A percentile compares a stretch with the other conserved stretches of the same genome.
phyloP scores from a whole-genome alignment of 345 rosid species.

The Lepidium sativum region DNA sequence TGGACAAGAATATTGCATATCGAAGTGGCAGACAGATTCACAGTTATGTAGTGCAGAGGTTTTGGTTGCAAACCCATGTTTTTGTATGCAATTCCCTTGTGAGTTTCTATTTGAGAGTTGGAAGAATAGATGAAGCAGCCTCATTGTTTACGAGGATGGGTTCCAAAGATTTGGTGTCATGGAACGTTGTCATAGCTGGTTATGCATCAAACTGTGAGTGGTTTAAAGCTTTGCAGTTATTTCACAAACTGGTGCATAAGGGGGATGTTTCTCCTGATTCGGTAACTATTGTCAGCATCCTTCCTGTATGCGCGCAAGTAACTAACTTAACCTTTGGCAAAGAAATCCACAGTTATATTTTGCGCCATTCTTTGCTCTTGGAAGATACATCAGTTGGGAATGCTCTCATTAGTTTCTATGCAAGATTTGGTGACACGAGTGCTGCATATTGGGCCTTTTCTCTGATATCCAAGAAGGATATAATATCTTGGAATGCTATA shows the following conservation, averaged over 20 bases:
- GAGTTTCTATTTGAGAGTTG: slow-evolving; percentile 63
- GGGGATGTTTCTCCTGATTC: slow-evolving; percentile 45
- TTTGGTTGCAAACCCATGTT: slow-evolving; percentile 39
- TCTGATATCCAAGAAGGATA: slow-evolving; percentile 21
- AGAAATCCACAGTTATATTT: slow-evolving; percentile 24
- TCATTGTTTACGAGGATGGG: slow-evolving; percentile 49
- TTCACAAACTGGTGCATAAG: slow-evolving; percentile 35
- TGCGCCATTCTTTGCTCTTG: slow-evolving; percentile 21
- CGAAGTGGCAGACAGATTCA: slow-evolving; percentile 57
- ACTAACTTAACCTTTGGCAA: slow-evolving; percentile 39
- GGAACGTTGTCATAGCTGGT: slow-evolving; percentile 80
- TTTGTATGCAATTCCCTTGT: slow-evolving; percentile 64
- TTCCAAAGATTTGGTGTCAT: slow-evolving; percentile 68
- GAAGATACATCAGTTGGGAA: slow-evolving; percentile 31
- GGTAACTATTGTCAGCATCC: slow-evolving; percentile 53
- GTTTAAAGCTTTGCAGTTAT: slow-evolving; percentile 49
- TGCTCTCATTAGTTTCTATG: slow-evolving; percentile 50
- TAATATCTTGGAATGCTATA: slow-evolving; percentile 33
- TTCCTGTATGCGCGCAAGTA: slow-evolving; percentile 61
- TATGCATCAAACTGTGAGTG: slow-evolving; percentile 53
- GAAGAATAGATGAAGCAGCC: slow-evolving; percentile 48
- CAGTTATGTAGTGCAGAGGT: slow-evolving; percentile 46
- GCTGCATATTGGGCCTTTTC: slow-evolving; percentile 40
- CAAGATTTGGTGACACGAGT: slow-evolving; percentile 43
- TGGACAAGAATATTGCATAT: slow-evolving; percentile 33